Percentiles rank a stretch among this genome's conserved stretches.
These are phyloP conservation scores for Neospermospora avenae DNA, from an alignment of 2,329 filamentous ascomycete species.

Conservation along the genomic window DNA sequence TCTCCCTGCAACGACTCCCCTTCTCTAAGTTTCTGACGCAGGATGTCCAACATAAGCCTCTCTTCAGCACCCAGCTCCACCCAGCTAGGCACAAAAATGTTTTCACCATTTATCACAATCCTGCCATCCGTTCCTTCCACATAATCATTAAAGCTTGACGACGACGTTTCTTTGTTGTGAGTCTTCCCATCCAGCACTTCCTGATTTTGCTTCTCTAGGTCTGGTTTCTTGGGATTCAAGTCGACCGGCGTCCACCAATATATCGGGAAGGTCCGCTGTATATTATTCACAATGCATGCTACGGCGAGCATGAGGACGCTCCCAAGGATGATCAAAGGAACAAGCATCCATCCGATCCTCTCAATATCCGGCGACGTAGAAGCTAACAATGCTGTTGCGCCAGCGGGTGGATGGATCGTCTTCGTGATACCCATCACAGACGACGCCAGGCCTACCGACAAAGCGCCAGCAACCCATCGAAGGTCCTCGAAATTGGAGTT, in stretches of 20 bases:
- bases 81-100: conserved; percentile 23
- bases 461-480: conserved; percentile 61
- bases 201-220: background rate
- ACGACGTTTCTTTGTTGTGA: too few relatives aligned
- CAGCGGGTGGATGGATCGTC: conserved; percentile 71
- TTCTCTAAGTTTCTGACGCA: conserved; percentile 18
- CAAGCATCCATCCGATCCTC: conserved; percentile 63
- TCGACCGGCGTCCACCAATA: conserved; percentile 62
- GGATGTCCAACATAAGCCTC: conserved; percentile 22
- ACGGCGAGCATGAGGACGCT: conserved; percentile 57
- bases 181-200: background rate
- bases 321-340: conserved; percentile 61
- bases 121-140: background rate
- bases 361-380: conserved; percentile 54
- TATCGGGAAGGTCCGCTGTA: conserved; percentile 58
- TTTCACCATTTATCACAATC: conserved; percentile 17
- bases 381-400: conserved; percentile 69
- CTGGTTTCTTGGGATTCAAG: conserved; percentile 5
- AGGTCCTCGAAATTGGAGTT: conserved; percentile 47
- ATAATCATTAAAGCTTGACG: conserved; percentile 1
- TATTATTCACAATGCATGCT: conserved; percentile 66
- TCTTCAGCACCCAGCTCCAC: conserved; percentile 25
- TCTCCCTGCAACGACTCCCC: background rate
- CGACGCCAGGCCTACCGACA: conserved; percentile 62
- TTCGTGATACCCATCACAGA: conserved; percentile 64